phyloP scores from a whole-genome alignment of 139 green algal species.

The Coccomyxa sp. region DNA sequence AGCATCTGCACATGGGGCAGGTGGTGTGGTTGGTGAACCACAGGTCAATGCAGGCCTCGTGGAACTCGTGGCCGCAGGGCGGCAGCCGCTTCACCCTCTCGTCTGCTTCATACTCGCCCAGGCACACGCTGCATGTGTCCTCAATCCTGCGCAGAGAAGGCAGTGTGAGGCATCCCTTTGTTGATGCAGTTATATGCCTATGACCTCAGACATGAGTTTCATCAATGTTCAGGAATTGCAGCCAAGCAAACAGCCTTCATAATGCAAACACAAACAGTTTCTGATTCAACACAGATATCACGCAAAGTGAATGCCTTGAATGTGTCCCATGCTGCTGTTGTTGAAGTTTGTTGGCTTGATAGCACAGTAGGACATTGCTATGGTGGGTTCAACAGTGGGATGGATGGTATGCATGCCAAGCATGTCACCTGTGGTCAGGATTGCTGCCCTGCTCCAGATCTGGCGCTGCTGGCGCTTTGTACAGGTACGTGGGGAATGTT shows the following conservation, averaged over 20 bases:
- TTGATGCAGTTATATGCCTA: background rate
- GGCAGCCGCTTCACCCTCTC: slow-evolving; percentile 61
- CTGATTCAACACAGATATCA: no score
- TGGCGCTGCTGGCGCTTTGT: slow-evolving; percentile 8
- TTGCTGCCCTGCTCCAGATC: background rate
- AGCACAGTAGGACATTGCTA: no score
- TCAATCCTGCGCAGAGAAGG: background rate
- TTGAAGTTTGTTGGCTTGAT: no score
- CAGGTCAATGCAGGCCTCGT: slow-evolving; percentile 58
- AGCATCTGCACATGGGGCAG: slow-evolving; percentile 69
- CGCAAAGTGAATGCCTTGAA: no score
- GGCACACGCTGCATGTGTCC: slow-evolving; percentile 59
- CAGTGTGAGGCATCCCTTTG: slow-evolving; percentile 15
- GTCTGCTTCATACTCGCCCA: slow-evolving; percentile 64
- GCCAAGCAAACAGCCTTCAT: no score
- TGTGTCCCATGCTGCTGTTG: no score
- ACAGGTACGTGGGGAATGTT: slow-evolving; percentile 27
- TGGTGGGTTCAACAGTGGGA: no score
- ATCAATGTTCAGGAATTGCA: no score
- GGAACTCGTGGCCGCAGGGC: slow-evolving; percentile 53
- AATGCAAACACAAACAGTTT: no score
- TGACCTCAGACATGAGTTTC: no score
- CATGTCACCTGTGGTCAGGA: no score
- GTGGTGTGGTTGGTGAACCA: slow-evolving; percentile 57
- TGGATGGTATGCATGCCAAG: no score